A percentile compares a stretch with the other conserved stretches of the same genome.
phyloP scores from a whole-genome alignment of 78 protist genomes.

The Pigoraptor vietnamica region DNA sequence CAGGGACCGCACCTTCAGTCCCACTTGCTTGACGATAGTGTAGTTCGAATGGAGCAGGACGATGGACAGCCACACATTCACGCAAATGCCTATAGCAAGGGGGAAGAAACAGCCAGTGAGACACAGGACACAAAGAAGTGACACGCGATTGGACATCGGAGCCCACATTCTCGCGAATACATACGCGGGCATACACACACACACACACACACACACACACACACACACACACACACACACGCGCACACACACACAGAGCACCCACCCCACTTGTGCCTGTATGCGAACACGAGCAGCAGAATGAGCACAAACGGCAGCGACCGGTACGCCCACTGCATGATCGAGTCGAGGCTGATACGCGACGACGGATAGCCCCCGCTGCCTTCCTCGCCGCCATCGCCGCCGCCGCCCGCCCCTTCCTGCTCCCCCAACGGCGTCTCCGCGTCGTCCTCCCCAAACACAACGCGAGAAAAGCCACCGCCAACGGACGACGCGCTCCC shows the following conservation, averaged over 20 bases:
- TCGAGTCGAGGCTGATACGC: slow-evolving; percentile 27
- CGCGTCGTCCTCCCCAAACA: neutral
- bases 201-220: slow-evolving; percentile 9
- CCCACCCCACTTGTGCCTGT: slow-evolving; percentile 16
- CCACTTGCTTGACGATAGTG: neutral
- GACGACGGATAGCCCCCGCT: neutral
- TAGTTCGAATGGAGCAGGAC: neutral
- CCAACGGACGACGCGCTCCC: neutral
- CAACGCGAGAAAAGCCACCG: neutral
- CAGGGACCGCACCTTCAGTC: neutral
- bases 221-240: neutral
- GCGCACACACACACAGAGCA: neutral
- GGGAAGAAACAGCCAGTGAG: neutral
- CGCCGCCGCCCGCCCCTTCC: neutral
- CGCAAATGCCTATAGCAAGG: neutral
- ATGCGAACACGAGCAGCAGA: slow-evolving; percentile 26
- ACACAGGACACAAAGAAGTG: too few species aligned
- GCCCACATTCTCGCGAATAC: neutral
- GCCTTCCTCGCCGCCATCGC: neutral
- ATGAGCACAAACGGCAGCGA: slow-evolving; percentile 30
- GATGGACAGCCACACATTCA: neutral
- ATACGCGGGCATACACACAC: neutral
- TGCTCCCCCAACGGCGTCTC: neutral
- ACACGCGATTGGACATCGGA: too few species aligned
- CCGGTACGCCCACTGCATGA: slow-evolving; percentile 41